Evolutionary conservation across 345 rosid genomes (phyloP), one percentile per base, ranked within the genome.

Genomic region (Aquilaria yunnanensis): DNA sequence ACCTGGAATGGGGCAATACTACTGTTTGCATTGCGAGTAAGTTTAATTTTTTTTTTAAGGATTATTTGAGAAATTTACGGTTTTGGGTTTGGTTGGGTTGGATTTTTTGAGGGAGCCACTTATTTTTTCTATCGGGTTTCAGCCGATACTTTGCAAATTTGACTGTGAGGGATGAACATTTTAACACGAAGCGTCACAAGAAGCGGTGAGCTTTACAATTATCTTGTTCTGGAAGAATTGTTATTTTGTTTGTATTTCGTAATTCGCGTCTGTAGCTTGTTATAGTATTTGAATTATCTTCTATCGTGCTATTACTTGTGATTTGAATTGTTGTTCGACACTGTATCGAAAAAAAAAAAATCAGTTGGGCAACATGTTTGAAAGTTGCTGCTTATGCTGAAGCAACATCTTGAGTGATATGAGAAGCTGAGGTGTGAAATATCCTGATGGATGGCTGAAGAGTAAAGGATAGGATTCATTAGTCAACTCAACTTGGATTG

Each of bases 1-100:
- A 59, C 99, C 99, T 59, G 99, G 97, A 48, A 95, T 95, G 99
- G 99, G 97, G 3, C 99, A 95, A 63, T 85, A 74, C 75, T 95
- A 91, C 72, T 95, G 99, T 83, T 68, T 89, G 46, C 93, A 84
- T 78, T 95, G 99, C 94, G 97, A 95, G 99, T 94, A 72, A 49
- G 87, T 68, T 57, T 43, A 14, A 32, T 45, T 60, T n/a, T 41
- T 46, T 41, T 47, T 37, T 11, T 11, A 13, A 4, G 51, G 58
- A 13, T 33, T 49, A 12, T 12, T 50, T 57, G 29, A 47, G 12
- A 2, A 14, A 43, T 53, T 63, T 13, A 23, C 5, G 43, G 7
- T 23, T 60, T 34, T 14, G 4, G 14, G 30, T 51, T 1, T 46
- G 34, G 11, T 29, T 46, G 33, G 10, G 41, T 52, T 14, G 4